Evolutionary conservation across 306 rosid genomes (phyloP), one percentile per base, ranked within the genome.

Genomic region (Amphicarpaea edgeworthii): DNA sequence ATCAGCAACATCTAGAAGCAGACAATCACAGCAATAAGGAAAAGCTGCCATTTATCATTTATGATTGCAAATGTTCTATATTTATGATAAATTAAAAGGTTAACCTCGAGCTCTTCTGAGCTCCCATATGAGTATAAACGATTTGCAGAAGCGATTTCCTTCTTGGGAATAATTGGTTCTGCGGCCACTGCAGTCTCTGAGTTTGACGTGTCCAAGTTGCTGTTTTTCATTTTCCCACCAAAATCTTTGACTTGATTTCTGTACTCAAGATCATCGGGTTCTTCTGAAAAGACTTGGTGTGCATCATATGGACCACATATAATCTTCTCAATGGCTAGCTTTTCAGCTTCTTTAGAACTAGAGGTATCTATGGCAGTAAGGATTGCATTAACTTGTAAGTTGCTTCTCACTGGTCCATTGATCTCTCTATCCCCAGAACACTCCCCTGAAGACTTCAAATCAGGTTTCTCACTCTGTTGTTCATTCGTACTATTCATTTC

Each of bases 61-160:
- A 72, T 4, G 30, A 30, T 68, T 12, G 58, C 12, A 63, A 55
- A 15, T 49, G 43, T 41, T 73, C 23, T 32, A 69, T 54, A 78
- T 40, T 42, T 42, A 79, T 78, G 60, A 60, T 55, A 51, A 17
- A 16, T 58, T 26, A 20, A 67, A 77, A 79, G 47, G 75, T 68
- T 62, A 60, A 60, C 98, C 98, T 94, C 98, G 72, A 94, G 98
- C 87, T 94, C 98, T 79, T 92, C 98, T 79, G 82, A 82, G 88
- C 81, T 78, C 64, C 80, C 87, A 42, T 55, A 79, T 37, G 77
- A 70, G 77, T 43, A 73, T 68, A 86, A 70, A 78, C 46, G 34
- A 45, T 87, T 68, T 41, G 83, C 67, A 81, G 72, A 81, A 54
- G 78, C 71, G 34, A 85, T 63, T 77, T 79, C 90, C 28, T 67